Base-by-base conservation (phyloP, 345 rosid species). In the Lepidium aucheri region DNA sequence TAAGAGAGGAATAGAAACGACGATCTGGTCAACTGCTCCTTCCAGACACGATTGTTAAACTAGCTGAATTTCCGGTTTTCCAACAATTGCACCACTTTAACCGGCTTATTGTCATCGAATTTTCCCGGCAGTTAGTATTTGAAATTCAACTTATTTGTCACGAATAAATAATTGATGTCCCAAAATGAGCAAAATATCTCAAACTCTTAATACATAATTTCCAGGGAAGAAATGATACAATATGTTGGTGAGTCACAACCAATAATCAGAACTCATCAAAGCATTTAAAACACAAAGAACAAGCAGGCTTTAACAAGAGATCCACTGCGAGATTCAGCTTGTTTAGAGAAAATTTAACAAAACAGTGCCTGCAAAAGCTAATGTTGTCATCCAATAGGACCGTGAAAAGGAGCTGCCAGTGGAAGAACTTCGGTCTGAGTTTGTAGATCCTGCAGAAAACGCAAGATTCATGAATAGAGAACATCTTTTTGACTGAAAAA, bases 21-120 rank as follows among this genome's bases (percentile, higher is more conserved):
- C n/a, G 76, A 65, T 57, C 71, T 50, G 66, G 60, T 72, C 70
- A 72, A 72, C 61, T 65, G 3, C 35, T n/a, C 16, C n/a, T 32
- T 34, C 74, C 65, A 22, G 65, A 0, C 7, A 38, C 18, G 9
- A 26, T 24, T 28, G 18, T 13, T 44, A 4, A 53, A 70, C 63
- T 63, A 41, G 16, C 14, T 53, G 5, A 8, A 0, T 15, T 42
- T 20, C 14, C 38, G 74, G 68, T 61, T 53, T 0, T 43, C 1
- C 4, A 40, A 16, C 0, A 18, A 9, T 33, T 45, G 0, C n/a
- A n/a, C n/a, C n/a, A n/a, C n/a, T n/a, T n/a, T n/a, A 54, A 63
- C 69, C 69, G 75, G 65, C 46, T 62, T 3, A 11, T 30, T 8
- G 8, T 20, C 30, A 26, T 26, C 30, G 33, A 32, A 38, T 0